Conservation (phyloP, 495 filamentous ascomycete genomes). For the Neurospora sp. region DNA sequence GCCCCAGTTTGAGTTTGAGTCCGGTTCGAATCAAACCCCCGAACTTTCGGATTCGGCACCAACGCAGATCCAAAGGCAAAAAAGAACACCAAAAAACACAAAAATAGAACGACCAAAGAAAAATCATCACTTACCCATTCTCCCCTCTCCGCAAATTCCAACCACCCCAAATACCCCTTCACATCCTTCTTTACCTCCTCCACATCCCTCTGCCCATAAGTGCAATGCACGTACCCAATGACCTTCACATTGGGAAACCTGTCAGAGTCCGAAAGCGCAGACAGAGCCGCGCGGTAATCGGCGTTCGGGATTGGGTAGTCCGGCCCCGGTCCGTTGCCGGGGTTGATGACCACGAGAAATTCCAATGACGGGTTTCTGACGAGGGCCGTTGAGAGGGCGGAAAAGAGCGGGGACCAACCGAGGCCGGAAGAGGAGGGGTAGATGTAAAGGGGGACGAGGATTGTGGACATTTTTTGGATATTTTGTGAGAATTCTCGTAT, state of each 20-base stretch:
- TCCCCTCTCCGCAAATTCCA: not conserved
- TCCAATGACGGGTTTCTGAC: constrained; percentile 30
- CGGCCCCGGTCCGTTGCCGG: constrained; percentile 42
- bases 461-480: not conserved
- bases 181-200: constrained; percentile 29
- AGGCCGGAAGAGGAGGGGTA: constrained; percentile 34
- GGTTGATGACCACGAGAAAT: constrained; percentile 48
- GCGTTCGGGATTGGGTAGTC: constrained; percentile 31
- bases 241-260: constrained; percentile 37
- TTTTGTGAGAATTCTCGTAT: not conserved
- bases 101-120: not conserved
- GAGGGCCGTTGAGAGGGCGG: constrained; percentile 15
- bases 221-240: constrained; percentile 46
- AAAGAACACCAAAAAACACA: not conserved
- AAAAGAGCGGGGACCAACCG: constrained; percentile 38
- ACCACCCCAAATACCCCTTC: not conserved
- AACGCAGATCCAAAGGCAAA: not conserved
- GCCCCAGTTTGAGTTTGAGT: not conserved
- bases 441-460: constrained; percentile 47
- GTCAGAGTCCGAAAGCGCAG: constrained; percentile 19
- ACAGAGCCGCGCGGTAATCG: constrained; percentile 42
- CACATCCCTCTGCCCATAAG: constrained; percentile 36
- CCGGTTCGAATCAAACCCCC: not conserved
- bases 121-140: not conserved
- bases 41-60: not conserved